Base-by-base conservation (phyloP, 2,329 filamentous ascomycete genomes). In the Aspergillus novofumigatus region DNA sequence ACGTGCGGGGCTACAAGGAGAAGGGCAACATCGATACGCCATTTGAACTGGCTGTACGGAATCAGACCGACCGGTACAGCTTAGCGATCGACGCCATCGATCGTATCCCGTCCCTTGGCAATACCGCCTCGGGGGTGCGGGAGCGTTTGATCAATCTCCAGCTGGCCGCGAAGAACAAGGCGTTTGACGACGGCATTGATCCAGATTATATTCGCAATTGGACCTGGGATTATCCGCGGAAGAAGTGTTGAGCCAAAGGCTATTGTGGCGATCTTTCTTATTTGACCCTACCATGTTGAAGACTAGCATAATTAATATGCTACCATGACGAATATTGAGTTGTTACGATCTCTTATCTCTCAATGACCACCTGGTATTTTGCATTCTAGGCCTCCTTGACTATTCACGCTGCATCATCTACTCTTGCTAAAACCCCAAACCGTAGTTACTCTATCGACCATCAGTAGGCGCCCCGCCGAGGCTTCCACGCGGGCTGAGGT, bases 1-100 rank as follows among this genome's bases (percentile, higher is more conserved):
- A 90, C 65, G 89, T 92, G n/a, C 81, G 86, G 32, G 89, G 89
- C 1, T 92, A 92, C 78, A 86, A 83, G 68, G 89, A 92, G 78
- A 92, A 92, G 81, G 89, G 89, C 49, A 92, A 92, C 71, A 92
- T 92, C 64, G 88, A 92, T 70, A 92, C 89, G 0, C 89, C 89
- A 1, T 83, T 92, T 21, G 89, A 91, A 75, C 77, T 92, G 61
- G 89, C 89, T 28, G 90, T 92, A 69, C 81, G 88, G 58, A 92
- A 92, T 75, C 81, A 87, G 66, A 89, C 88, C 0, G 89, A 92
- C 75, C 82, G 89, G 28, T 92, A 88, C 76, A 89, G 86, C 64
- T 75, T 92, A 41, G 89, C 89, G 9, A 90, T 92, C 59, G 85
- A 88, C 66, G 89, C 89, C 14, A 88, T 92, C 57, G 88, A 92